Percentiles rank a stretch among this genome's conserved stretches.
phyloP scores from a whole-genome alignment of 1,284 basidiomycete genomes.

The Macrocystidia cucumis region DNA sequence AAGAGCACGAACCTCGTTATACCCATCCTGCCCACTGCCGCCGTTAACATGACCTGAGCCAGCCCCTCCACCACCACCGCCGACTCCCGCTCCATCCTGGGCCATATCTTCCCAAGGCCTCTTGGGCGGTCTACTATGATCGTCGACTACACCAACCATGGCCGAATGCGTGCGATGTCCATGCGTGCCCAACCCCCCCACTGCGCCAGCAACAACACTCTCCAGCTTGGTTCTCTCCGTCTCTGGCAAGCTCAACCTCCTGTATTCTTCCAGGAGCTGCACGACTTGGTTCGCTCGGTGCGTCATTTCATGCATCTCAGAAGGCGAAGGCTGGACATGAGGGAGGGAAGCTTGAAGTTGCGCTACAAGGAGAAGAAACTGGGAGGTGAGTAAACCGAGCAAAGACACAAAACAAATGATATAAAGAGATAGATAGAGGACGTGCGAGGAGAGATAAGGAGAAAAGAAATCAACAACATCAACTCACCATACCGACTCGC shows the following conservation, averaged over 20 bases:
- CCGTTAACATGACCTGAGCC: no score
- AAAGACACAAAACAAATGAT: constrained; percentile 2
- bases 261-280: constrained; percentile 55
- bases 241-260: constrained; percentile 29
- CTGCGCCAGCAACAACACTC: no score
- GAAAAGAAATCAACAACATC: constrained; percentile 7
- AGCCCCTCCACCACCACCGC: no score
- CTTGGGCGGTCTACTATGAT: constrained; percentile 53
- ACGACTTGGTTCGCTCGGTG: constrained; percentile 55
- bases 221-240: constrained; percentile 25
- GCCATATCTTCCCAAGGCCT: constrained; percentile 71
- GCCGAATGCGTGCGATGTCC: no score
- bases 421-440: constrained; percentile 6
- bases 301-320: constrained; percentile 62
- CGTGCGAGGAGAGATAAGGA: constrained; percentile 4
- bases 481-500: constrained; percentile 56
- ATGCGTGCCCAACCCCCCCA: constrained; percentile 17
- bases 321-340: constrained; percentile 39
- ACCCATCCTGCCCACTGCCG: no score
- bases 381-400: no score
- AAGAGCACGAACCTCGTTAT: no score
- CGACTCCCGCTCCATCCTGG: constrained; percentile 21
- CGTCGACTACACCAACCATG: constrained; percentile 29
- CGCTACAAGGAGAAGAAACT: no score
- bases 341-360: constrained; percentile 36